Evolutionary conservation across 2,329 filamentous ascomycete genomes (phyloP).

Genomic region (Drechmeria coniospora): DNA sequence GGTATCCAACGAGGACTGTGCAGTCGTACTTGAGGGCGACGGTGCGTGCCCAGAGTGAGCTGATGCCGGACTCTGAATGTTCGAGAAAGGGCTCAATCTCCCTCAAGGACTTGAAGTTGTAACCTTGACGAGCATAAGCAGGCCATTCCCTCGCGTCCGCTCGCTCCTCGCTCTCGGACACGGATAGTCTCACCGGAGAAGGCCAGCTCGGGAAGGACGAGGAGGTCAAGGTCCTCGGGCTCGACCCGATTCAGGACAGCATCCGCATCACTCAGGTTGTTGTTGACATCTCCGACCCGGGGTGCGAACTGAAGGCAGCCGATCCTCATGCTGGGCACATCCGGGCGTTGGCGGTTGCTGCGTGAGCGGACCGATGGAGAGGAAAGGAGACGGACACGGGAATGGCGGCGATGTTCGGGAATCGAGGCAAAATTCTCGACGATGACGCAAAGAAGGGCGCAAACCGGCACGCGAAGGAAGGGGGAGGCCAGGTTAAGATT

Average conservation of each 20-base stretch:
- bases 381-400: too few species aligned
- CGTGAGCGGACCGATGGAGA: background rate
- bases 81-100: slow-evolving; percentile 59
- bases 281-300: slow-evolving; percentile 51
- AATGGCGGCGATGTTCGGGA: too few species aligned
- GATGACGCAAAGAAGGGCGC: too few species aligned
- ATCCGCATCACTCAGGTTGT: slow-evolving; percentile 57
- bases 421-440: too few species aligned
- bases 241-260: slow-evolving; percentile 39
- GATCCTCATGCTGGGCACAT: slow-evolving; percentile 49
- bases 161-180: background rate
- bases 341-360: too few species aligned
- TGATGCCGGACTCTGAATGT: slow-evolving; percentile 46
- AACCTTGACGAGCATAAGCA: slow-evolving; percentile 32
- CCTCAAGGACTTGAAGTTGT: slow-evolving; percentile 58
- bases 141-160: background rate
- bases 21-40: slow-evolving; percentile 52
- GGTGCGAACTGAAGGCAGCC: slow-evolving; percentile 60
- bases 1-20: slow-evolving; percentile 57
- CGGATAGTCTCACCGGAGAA: slow-evolving; percentile 43
- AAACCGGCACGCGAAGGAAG: too few species aligned
- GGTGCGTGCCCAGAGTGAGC: slow-evolving; percentile 54
- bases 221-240: slow-evolving; percentile 44
- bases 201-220: slow-evolving; percentile 63
- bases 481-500: too few species aligned